These are phyloP conservation scores for Grosmannia penicillata DNA, from an alignment of 2,329 filamentous ascomycete genomes.

Conservation along the genomic window DNA sequence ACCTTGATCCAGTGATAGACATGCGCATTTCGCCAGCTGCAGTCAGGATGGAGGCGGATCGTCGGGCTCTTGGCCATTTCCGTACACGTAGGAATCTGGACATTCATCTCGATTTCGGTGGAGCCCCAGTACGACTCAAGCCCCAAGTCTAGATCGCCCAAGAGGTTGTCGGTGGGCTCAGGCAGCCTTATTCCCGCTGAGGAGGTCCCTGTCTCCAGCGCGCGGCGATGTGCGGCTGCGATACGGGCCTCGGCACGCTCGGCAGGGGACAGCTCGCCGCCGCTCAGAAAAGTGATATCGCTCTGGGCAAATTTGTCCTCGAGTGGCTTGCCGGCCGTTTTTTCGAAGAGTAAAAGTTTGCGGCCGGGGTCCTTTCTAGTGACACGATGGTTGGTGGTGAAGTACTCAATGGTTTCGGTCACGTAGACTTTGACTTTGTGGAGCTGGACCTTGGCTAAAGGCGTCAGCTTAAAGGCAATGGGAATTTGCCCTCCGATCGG, in stretches of 20 bases:
- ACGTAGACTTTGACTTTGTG: constrained; percentile 86
- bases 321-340: constrained; percentile 64
- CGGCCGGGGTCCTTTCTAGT: constrained; percentile 71
- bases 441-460: constrained; percentile 82
- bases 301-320: constrained; percentile 61
- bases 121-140: constrained; percentile 64
- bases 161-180: constrained; percentile 49
- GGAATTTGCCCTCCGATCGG: constrained; percentile 77
- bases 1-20: constrained; percentile 97
- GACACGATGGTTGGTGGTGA: constrained; percentile 71
- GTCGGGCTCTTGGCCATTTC: constrained; percentile 62
- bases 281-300: constrained; percentile 60
- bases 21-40: constrained; percentile 85
- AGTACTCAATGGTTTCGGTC: constrained; percentile 84
- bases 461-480: constrained; percentile 87
- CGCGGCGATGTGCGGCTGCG: constrained; percentile 33
- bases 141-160: constrained; percentile 63
- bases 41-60: constrained; percentile 66
- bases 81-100: constrained; percentile 79
- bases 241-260: constrained; percentile 33
- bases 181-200: constrained; percentile 28
- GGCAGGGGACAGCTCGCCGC: constrained; percentile 54
- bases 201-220: constrained; percentile 33
- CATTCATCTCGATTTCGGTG: constrained; percentile 88
- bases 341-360: constrained; percentile 80